These are phyloP conservation scores for Orbilia javanica DNA, from an alignment of 2,329 filamentous ascomycete genomes.

Conservation along the genomic window DNA sequence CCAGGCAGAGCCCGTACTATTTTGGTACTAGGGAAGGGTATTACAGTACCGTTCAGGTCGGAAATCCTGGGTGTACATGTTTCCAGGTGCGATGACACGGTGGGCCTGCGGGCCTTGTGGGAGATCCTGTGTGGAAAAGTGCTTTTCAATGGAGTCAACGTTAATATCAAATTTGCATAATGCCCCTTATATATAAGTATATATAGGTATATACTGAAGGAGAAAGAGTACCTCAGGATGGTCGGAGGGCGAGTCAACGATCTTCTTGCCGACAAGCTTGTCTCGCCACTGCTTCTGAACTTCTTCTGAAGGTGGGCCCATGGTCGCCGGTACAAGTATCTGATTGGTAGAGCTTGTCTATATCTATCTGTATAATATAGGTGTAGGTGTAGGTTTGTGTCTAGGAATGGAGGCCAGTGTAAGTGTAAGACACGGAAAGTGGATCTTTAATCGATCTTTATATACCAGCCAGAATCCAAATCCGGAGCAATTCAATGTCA, in stretches of 20 bases:
- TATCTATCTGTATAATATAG: not conserved
- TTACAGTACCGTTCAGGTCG: conserved; percentile 57
- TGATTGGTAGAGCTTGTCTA: not conserved
- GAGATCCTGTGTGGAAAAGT: conserved; percentile 60
- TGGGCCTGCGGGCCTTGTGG: conserved; percentile 56
- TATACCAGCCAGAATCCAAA: too few relatives aligned
- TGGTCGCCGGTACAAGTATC: not conserved
- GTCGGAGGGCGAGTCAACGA: conserved; percentile 52
- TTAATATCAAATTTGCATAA: not conserved
- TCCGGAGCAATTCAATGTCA: not conserved
- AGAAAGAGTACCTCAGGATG: conserved; percentile 27
- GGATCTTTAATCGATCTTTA: too few relatives aligned
- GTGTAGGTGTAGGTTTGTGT: too few relatives aligned
- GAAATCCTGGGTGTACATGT: conserved; percentile 60
- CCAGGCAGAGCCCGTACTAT: not conserved
- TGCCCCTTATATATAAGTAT: not conserved
- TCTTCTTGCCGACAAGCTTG: conserved; percentile 61
- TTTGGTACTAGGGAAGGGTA: not conserved
- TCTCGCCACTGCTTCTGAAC: conserved; percentile 58
- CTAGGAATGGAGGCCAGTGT: too few relatives aligned
- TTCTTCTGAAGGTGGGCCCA: conserved; percentile 18
- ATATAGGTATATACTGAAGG: not conserved
- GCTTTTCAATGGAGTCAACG: conserved; percentile 1
- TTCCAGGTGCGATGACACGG: conserved; percentile 59
- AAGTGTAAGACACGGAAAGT: too few relatives aligned